Base-by-base conservation (phyloP, 2,329 filamentous ascomycete genomes). In the Cryphonectria nitschkei region DNA sequence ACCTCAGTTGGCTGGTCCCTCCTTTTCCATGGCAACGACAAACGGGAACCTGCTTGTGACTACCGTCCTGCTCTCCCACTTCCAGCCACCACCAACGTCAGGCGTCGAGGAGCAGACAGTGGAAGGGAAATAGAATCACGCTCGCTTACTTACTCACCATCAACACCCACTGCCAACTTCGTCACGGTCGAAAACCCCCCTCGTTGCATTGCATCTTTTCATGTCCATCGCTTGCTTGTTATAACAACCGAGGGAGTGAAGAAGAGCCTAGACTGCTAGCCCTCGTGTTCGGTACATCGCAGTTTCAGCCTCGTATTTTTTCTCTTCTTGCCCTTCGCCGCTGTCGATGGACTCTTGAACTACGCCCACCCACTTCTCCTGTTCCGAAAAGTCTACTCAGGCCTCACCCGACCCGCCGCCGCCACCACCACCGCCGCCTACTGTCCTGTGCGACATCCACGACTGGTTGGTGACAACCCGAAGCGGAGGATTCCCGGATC, bases 21-120 rank as follows among this genome's bases (percentile, higher is more conserved):
- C 66, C 67, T 71, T 71, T 71, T 61, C 61, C 71, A 62, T 62
- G 65, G 68, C 71, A 72, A 72, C 70, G 54, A 64, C 62, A 60
- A 65, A 65, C 19, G 32, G n/a, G 66, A 62, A 52, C 32, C 26
- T 29, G 56, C 65, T 65, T 65, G 58, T 54, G 58, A 58, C 60
- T 41, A 37, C 56, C 64, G 61, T 64, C 64, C 22, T 34, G 16
- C 70, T 70, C 56, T 60, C 61, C 56, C 50, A 67, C 54, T 60
- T 52, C 69, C 66, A 22, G 54, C 67, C 65, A 50, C 46, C 32
- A 52, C 65, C 67, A 71, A 66, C 67, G 70, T 62, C 62, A 71
- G 70, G 61, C 60, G 65, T 37, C 22, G 66, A 71, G 41, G 70
- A 65, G 39, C 39, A 50, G 61, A 52, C 60, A 29, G 50, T 34